Evolutionary conservation across 495 filamentous ascomycete genomes (phyloP).

Genomic region (Baudoinia panamericana): DNA sequence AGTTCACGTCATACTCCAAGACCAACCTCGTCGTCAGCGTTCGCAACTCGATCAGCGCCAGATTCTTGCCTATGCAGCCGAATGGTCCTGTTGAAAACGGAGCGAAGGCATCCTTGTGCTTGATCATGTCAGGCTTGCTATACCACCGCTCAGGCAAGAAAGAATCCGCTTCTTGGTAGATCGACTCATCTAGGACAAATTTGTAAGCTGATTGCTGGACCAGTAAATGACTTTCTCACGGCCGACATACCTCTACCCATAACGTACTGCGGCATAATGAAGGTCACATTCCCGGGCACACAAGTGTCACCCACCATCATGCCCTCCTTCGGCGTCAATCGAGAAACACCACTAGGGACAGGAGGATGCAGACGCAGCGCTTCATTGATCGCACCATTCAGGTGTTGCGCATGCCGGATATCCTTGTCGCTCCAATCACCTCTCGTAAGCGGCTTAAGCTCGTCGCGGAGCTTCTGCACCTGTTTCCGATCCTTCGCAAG

Average conservation of each 20-base stretch:
- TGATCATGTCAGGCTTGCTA: constrained; percentile 33
- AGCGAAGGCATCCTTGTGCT: constrained; percentile 35
- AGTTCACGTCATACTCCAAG: constrained; percentile 31
- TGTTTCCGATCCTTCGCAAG: constrained; percentile 16
- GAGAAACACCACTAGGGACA: constrained; percentile 33
- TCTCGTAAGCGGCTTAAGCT: constrained; percentile 13
- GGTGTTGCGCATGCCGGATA: constrained; percentile 21
- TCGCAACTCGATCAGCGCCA: constrained; percentile 40
- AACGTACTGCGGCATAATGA: constrained; percentile 35
- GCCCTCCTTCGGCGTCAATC: constrained; percentile 36
- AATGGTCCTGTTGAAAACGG: constrained; percentile 38
- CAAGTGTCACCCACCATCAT: constrained; percentile 33
- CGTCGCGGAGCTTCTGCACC: constrained; percentile 16
- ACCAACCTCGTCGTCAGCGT: constrained; percentile 34
- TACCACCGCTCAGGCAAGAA: constrained; percentile 48
- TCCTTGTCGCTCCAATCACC: constrained; percentile 14
- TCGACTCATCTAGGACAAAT: constrained; percentile 16
- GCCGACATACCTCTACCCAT: constrained; percentile 31
- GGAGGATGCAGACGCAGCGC: constrained; percentile 42
- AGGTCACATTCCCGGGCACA: constrained; percentile 34
- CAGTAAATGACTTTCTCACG: background rate
- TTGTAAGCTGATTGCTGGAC: background rate
- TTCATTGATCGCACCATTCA: constrained; percentile 44
- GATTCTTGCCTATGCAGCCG: constrained; percentile 38
- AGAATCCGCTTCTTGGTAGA: constrained; percentile 29